Percentiles rank a stretch among this genome's conserved stretches.
Evolutionary conservation across 345 rosid genomes (phyloP).

Genomic region (Geranium brycei): DNA sequence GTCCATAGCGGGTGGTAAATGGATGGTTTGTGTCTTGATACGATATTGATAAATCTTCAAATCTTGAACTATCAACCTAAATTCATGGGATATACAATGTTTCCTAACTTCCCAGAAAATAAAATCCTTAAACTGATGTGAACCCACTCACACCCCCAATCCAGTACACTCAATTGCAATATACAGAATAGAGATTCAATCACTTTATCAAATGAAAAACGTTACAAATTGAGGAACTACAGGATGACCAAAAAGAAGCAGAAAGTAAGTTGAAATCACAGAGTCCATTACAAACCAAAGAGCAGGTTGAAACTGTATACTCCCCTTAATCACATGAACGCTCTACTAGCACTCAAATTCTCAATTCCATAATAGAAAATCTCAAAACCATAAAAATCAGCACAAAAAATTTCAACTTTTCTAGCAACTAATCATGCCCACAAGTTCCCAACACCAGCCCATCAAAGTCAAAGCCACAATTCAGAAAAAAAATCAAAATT

Average conservation of each 20-base stretch:
- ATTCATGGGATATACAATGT: too few relatives aligned
- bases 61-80: too few relatives aligned
- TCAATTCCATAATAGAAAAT: not conserved
- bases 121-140: not conserved
- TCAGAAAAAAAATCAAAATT: not conserved
- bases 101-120: too few relatives aligned
- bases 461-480: not conserved
- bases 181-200: not conserved
- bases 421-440: not conserved
- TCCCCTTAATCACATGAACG: too few relatives aligned
- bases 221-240: too few relatives aligned
- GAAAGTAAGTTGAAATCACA: not conserved
- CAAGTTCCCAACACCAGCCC: not conserved
- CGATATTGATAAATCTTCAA: not conserved
- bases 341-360: not conserved
- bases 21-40: not conserved
- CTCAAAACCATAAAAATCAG: not conserved
- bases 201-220: not conserved
- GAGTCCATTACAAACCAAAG: not conserved
- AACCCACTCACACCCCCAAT: not conserved
- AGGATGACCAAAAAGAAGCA: not conserved
- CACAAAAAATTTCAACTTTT: not conserved
- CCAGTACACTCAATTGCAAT: not conserved
- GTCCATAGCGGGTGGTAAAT: not conserved
- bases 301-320: not conserved